Base-by-base conservation (phyloP, 192 early-diverging fungal species). In the Chytriomyces sp. region DNA sequence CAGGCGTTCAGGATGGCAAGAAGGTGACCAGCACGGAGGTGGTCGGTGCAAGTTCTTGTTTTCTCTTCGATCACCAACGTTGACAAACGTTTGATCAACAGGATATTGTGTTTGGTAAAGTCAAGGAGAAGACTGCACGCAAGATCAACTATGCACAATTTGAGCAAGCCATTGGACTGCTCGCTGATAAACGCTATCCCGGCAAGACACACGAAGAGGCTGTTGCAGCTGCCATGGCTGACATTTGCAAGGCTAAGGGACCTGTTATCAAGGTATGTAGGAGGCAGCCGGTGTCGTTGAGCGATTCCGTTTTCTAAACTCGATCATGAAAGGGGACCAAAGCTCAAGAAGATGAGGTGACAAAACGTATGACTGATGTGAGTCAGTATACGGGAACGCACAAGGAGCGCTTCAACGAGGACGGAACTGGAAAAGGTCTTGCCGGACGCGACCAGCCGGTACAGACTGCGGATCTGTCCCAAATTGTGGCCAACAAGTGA, bases 31-130 rank as follows among this genome's bases (percentile, higher is more conserved):
- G 76, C n/a, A 85, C 84, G 8, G 84, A 83, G 52, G 64, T 80
- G 71, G 80, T 82, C n/a, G n/a, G n/a, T n/a, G n/a, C n/a, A n/a
- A 55, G 81, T 83, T 64, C 63, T 76, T 56, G n/a, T n/a, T n/a
- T n/a, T n/a, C n/a, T n/a, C n/a, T n/a, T n/a, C n/a, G n/a, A n/a
- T n/a, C n/a, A n/a, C n/a, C n/a, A n/a, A n/a, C n/a, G n/a, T n/a
- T n/a, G n/a, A n/a, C n/a, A n/a, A n/a, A n/a, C n/a, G n/a, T n/a
- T n/a, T n/a, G n/a, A 81, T 83, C 70, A 83, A 83, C n/a, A n/a
- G 75, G 84, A 85, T 61, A 85, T 85, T 63, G 72, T 79, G 56
- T 85, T 85, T 73, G 81, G 81, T 78, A 85, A 85, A 64, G 80
- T 79, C 57, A 85, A 85, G 69, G 72, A 64, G 56, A 85, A 85